These are phyloP conservation scores for Wallacemonas collosoma DNA, from an alignment of 208 protist species.

Conservation along the genomic window DNA sequence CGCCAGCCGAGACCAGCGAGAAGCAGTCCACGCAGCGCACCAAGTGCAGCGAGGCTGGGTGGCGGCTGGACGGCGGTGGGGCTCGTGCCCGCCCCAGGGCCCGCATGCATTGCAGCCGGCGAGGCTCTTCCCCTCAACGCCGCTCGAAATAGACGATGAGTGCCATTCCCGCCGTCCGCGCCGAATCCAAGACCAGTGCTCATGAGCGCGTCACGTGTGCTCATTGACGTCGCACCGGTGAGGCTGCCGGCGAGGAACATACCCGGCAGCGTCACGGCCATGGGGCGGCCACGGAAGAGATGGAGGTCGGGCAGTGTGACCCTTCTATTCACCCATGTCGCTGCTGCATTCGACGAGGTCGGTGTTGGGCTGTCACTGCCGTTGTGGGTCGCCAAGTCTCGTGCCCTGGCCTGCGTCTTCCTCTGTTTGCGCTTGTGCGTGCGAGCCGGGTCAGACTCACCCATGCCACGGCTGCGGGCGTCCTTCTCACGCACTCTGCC, in stretches of 20 bases:
- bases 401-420: too few relatives aligned
- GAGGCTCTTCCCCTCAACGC: too few relatives aligned
- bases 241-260: background rate
- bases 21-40: conserved; percentile 6
- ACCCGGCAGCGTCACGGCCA: conserved; percentile 5
- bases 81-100: too few relatives aligned
- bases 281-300: conserved; percentile 9
- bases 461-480: too few relatives aligned
- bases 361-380: background rate
- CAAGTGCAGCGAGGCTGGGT: background rate
- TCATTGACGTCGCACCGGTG: background rate
- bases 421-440: too few relatives aligned
- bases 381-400: background rate
- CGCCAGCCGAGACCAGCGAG: conserved; percentile 14
- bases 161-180: background rate
- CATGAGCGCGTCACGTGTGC: conserved; percentile 1
- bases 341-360: background rate
- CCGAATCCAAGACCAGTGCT: background rate
- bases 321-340: background rate
- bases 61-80: background rate
- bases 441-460: too few relatives aligned
- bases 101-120: too few relatives aligned
- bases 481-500: too few relatives aligned
- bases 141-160: background rate
- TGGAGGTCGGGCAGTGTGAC: conserved; percentile 13